These are phyloP conservation scores for Daldinia eschscholtzii DNA, from an alignment of 2,329 filamentous ascomycete species.

Conservation along the genomic window DNA sequence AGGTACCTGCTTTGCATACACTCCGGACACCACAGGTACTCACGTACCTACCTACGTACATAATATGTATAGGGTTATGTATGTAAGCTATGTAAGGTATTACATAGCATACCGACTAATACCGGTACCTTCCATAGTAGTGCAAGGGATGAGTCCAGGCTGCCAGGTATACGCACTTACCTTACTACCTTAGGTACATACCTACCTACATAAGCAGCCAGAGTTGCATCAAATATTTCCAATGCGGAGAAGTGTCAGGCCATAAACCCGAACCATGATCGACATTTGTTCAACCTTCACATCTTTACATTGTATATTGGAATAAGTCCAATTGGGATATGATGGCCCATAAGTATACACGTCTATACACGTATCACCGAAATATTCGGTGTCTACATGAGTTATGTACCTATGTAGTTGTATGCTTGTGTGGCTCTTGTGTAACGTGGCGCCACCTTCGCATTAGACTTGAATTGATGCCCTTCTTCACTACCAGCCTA, in stretches of 20 bases:
- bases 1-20: background rate
- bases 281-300: slow-evolving; percentile 12
- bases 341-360: background rate
- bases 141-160: background rate
- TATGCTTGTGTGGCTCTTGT: slow-evolving; percentile 26
- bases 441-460: slow-evolving; percentile 20
- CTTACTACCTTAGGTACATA: slow-evolving; percentile 4
- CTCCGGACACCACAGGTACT: too few relatives aligned
- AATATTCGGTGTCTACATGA: background rate
- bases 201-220: slow-evolving; percentile 1
- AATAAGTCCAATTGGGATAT: slow-evolving; percentile 20
- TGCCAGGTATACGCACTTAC: slow-evolving; percentile 7
- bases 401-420: background rate
- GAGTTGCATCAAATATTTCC: slow-evolving; percentile 12
- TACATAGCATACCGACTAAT: background rate
- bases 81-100: background rate
- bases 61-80: background rate
- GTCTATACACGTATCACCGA: background rate
- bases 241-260: slow-evolving; percentile 41
- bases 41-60: background rate
- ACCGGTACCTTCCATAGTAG: background rate
- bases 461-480: slow-evolving; percentile 3
- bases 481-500: too few relatives aligned
- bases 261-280: slow-evolving; percentile 38
- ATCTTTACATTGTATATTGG: slow-evolving; percentile 4